A percentile compares a stretch with the other conserved stretches of the same genome.
These are phyloP conservation scores for Hypoxylon lienhwacheense DNA, from an alignment of 495 filamentous ascomycete species.

Conservation along the genomic window DNA sequence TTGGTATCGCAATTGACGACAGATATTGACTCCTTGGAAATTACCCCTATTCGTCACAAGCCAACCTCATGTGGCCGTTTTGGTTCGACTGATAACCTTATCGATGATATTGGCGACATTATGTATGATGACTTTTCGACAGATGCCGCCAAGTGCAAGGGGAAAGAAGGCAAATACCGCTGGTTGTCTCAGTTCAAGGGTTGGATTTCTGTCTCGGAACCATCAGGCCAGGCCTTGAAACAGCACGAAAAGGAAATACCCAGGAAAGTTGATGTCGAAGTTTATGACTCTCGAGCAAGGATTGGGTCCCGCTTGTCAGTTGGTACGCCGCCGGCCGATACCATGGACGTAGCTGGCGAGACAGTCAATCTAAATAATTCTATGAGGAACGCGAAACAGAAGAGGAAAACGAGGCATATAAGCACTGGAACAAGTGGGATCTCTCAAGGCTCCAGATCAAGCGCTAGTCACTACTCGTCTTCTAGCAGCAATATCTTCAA, in stretches of 20 bases:
- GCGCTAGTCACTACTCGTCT: slow-evolving; percentile 22
- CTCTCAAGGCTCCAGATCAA: slow-evolving; percentile 21
- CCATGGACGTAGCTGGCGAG: slow-evolving; percentile 36
- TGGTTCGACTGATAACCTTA: neutral
- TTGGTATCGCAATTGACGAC: slow-evolving; percentile 6
- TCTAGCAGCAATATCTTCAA: slow-evolving; percentile 22
- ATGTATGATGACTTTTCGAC: neutral
- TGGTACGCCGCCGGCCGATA: slow-evolving; percentile 41
- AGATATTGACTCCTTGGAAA: slow-evolving; percentile 8
- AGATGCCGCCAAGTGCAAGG: slow-evolving; percentile 14
- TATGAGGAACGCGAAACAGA: slow-evolving; percentile 29
- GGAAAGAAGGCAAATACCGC: slow-evolving; percentile 23
- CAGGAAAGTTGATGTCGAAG: slow-evolving; percentile 39
- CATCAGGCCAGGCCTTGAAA: slow-evolving; percentile 44
- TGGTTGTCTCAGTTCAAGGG: slow-evolving; percentile 45
- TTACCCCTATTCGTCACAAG: neutral
- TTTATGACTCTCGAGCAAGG: slow-evolving; percentile 34
- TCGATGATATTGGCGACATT: neutral
- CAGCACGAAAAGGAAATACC: slow-evolving; percentile 45
- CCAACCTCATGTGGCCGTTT: neutral
- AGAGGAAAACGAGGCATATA: slow-evolving; percentile 20
- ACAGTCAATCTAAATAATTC: slow-evolving; percentile 40
- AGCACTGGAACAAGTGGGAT: neutral
- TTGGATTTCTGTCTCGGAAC: slow-evolving; percentile 47
- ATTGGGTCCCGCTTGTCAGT: slow-evolving; percentile 42